phyloP scores from a whole-genome alignment of 352 stramenopile species.

The Albugo candida region DNA sequence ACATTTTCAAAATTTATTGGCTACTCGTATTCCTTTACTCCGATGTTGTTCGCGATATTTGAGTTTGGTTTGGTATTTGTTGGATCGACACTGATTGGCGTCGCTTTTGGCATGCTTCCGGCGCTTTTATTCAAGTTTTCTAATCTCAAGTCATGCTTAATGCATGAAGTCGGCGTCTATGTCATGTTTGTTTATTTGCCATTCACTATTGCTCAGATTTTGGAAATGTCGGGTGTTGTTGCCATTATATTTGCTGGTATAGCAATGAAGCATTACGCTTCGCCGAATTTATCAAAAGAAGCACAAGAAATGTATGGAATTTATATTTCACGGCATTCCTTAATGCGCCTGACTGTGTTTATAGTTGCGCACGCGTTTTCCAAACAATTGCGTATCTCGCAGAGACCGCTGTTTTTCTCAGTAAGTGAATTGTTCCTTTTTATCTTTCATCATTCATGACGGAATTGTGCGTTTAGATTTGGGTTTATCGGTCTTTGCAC shows the following conservation, averaged over 20 bases:
- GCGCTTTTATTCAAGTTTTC: constrained; percentile 82
- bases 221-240: constrained; percentile 83
- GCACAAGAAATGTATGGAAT: constrained; percentile 52
- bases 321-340: not conserved
- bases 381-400: constrained; percentile 81
- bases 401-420: constrained; percentile 86
- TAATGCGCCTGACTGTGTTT: not conserved
- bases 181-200: constrained; percentile 76
- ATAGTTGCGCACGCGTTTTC: constrained; percentile 73
- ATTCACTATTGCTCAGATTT: constrained; percentile 47
- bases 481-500: constrained; percentile 75
- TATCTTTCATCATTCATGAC: not conserved
- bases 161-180: constrained; percentile 80
- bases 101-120: constrained; percentile 61
- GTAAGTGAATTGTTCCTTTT: constrained; percentile 16
- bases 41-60: constrained; percentile 59
- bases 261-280: constrained; percentile 79
- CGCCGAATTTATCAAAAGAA: constrained; percentile 67
- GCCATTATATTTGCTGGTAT: constrained; percentile 88
- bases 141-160: constrained; percentile 66
- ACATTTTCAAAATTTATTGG: constrained; percentile 85
- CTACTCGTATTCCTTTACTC: constrained; percentile 58
- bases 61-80: constrained; percentile 83
- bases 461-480: constrained; percentile 31
- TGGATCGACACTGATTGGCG: constrained; percentile 75